Percentiles rank a stretch among this genome's conserved stretches.
phyloP scores from a whole-genome alignment of 768 basidiomycete species.

The Tricholoma hemisulphureum region DNA sequence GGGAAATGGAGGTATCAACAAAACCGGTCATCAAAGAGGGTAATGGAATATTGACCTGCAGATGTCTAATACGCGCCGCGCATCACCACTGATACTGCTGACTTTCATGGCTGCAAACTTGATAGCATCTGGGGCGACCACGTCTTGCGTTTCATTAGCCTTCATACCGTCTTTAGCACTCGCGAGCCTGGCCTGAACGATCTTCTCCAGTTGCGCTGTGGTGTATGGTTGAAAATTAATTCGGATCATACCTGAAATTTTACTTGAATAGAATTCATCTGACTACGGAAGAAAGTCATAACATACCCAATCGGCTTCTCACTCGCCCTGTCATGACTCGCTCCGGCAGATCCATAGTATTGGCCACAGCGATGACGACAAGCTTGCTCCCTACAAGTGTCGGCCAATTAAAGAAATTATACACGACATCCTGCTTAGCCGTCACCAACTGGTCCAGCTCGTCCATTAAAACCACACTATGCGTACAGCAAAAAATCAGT shows the following conservation, averaged over 20 bases:
- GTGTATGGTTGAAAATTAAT: slow-evolving; percentile 93
- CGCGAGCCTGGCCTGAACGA: slow-evolving; percentile 79
- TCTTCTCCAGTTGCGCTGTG: slow-evolving; percentile 73
- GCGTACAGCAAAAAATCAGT: not conserved
- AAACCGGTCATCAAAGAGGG: not conserved
- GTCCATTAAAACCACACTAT: slow-evolving; percentile 95
- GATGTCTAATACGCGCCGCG: slow-evolving; percentile 87
- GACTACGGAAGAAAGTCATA: not conserved
- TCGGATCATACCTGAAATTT: slow-evolving; percentile 72
- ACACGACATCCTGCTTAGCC: slow-evolving; percentile 95
- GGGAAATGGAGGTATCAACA: not conserved
- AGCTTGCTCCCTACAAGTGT: slow-evolving; percentile 84
- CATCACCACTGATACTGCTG: slow-evolving; percentile 85
- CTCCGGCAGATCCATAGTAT: slow-evolving; percentile 97
- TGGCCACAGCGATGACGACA: slow-evolving; percentile 95
- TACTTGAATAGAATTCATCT: not conserved
- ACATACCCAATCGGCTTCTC: slow-evolving; percentile 82
- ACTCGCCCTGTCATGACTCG: slow-evolving; percentile 91
- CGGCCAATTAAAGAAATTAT: slow-evolving; percentile 99
- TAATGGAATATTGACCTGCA: slow-evolving; percentile 58
- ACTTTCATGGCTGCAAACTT: slow-evolving; percentile 77
- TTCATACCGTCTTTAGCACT: slow-evolving; percentile 54
- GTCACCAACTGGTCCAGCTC: slow-evolving; percentile 97
- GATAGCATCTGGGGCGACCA: slow-evolving; percentile 70
- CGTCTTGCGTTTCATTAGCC: slow-evolving; percentile 44